These are phyloP conservation scores for Xylaria scruposa DNA, from an alignment of 495 filamentous ascomycete genomes.

Conservation along the genomic window DNA sequence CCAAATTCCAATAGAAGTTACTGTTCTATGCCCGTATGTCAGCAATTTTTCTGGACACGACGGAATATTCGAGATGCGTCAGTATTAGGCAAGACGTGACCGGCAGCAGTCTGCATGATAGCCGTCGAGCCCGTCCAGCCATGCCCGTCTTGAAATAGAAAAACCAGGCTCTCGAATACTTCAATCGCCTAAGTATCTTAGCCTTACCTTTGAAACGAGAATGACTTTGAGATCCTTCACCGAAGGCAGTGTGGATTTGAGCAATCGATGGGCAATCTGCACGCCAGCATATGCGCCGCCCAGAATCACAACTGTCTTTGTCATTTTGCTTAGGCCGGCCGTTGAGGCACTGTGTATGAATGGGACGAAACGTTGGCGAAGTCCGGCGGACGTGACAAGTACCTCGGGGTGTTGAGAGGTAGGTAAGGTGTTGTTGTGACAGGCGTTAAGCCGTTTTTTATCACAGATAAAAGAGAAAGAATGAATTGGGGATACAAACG, in stretches of 20 bases:
- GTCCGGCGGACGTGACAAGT: slow-evolving; percentile 11
- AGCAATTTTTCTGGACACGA: slow-evolving; percentile 26
- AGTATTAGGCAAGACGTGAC: neutral
- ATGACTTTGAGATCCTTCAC: slow-evolving; percentile 52
- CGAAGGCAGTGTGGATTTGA: slow-evolving; percentile 48
- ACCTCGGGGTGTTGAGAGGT: neutral
- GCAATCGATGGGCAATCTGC: slow-evolving; percentile 58
- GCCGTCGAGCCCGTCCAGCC: neutral
- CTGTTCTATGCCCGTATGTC: slow-evolving; percentile 48
- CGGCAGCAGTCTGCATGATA: neutral
- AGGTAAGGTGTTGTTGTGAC: neutral
- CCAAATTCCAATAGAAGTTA: slow-evolving; percentile 65
- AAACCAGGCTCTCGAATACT: neutral
- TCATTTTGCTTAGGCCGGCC: slow-evolving; percentile 4
- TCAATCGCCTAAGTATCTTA: neutral
- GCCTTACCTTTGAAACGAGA: slow-evolving; percentile 53
- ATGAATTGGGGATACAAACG: neutral
- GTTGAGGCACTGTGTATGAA: slow-evolving; percentile 13
- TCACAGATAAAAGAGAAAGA: neutral
- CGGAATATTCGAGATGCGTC: neutral
- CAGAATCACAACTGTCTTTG: slow-evolving; percentile 55
- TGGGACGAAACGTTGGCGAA: neutral
- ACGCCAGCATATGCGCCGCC: slow-evolving; percentile 62
- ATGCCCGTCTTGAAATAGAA: neutral
- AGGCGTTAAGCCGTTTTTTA: neutral